phyloP scores from a whole-genome alignment of 2,329 filamentous ascomycete species.

The Alternaria sp. region DNA sequence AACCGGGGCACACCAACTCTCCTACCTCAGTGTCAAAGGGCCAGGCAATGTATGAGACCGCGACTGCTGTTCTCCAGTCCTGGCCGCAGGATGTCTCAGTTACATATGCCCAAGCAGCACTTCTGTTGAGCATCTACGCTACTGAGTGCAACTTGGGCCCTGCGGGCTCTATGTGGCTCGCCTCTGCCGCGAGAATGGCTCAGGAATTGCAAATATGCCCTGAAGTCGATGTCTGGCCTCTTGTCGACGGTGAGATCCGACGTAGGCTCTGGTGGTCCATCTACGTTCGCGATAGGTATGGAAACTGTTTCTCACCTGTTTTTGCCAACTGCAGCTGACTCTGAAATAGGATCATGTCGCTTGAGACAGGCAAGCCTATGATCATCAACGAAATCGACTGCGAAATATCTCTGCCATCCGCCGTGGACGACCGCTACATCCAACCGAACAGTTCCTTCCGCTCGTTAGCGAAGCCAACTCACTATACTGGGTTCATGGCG shows the following conservation, averaged over 20 bases:
- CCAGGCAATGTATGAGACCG: slow-evolving; percentile 72
- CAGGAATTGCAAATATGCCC: slow-evolving; percentile 84
- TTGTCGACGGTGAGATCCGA: slow-evolving; percentile 84
- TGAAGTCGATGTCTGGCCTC: slow-evolving; percentile 74
- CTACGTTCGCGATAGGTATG: slow-evolving; percentile 84
- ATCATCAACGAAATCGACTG: slow-evolving; percentile 89
- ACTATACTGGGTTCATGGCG: slow-evolving; percentile 73
- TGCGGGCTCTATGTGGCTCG: slow-evolving; percentile 85
- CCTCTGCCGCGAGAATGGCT: slow-evolving; percentile 76
- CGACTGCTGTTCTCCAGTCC: slow-evolving; percentile 74
- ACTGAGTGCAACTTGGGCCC: slow-evolving; percentile 87
- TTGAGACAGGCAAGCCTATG: slow-evolving; percentile 81
- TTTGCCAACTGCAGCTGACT: slow-evolving; percentile 27
- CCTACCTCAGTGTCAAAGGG: slow-evolving; percentile 62
- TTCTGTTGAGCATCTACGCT: slow-evolving; percentile 79
- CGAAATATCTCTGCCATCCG: slow-evolving; percentile 79
- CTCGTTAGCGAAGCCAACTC: slow-evolving; percentile 49
- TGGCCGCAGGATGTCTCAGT: slow-evolving; percentile 81
- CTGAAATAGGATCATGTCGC: slow-evolving; percentile 68
- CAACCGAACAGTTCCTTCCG: slow-evolving; percentile 58
- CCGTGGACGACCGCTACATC: slow-evolving; percentile 81
- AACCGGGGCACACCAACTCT: slow-evolving; percentile 62
- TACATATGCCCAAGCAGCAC: slow-evolving; percentile 74
- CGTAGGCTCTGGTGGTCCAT: slow-evolving; percentile 92
- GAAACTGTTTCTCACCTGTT: neutral